A percentile compares a stretch with the other conserved stretches of the same genome.
phyloP scores from a whole-genome alignment of 2,329 filamentous ascomycete species.

The Trichophyton schoenleinii region DNA sequence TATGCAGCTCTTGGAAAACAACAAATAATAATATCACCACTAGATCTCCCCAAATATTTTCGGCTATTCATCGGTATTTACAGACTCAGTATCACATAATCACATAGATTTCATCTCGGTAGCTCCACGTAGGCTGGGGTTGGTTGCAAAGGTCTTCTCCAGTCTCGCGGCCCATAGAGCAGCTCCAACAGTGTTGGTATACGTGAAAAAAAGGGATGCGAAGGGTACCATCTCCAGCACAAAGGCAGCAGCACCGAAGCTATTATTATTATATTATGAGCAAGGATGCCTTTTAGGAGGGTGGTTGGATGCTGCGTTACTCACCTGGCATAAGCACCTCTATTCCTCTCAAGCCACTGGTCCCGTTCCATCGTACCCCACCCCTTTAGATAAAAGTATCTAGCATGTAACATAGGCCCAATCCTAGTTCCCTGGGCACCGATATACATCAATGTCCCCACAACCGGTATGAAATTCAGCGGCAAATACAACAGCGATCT shows the following conservation, averaged over 20 bases:
- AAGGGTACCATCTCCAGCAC: conserved; percentile 76
- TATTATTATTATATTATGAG: conserved; percentile 15
- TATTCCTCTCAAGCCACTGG: conserved; percentile 57
- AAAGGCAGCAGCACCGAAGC: conserved; percentile 63
- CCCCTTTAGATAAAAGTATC: conserved; percentile 87
- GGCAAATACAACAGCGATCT: conserved; percentile 77
- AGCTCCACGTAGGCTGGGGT: conserved; percentile 10
- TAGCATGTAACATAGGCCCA: conserved; percentile 42
- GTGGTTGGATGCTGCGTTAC: conserved; percentile 22
- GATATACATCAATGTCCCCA: conserved; percentile 73
- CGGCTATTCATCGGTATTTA: not conserved
- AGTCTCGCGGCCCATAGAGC: conserved; percentile 90
- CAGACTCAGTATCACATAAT: not conserved
- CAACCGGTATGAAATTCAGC: conserved; percentile 81
- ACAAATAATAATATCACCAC: too few relatives aligned
- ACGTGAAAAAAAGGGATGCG: conserved; percentile 69
- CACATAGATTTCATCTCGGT: not conserved
- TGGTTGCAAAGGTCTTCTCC: conserved; percentile 38
- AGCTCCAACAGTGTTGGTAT: conserved; percentile 84
- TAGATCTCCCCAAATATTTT: too few relatives aligned
- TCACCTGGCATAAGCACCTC: conserved; percentile 69
- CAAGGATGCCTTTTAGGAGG: not conserved
- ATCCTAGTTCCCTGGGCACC: conserved; percentile 53
- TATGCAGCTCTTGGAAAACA: too few relatives aligned
- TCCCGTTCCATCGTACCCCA: conserved; percentile 56